Conservation (phyloP, 78 protist genomes). For the slime mould (Dictyostelium discoideum) region DNA sequence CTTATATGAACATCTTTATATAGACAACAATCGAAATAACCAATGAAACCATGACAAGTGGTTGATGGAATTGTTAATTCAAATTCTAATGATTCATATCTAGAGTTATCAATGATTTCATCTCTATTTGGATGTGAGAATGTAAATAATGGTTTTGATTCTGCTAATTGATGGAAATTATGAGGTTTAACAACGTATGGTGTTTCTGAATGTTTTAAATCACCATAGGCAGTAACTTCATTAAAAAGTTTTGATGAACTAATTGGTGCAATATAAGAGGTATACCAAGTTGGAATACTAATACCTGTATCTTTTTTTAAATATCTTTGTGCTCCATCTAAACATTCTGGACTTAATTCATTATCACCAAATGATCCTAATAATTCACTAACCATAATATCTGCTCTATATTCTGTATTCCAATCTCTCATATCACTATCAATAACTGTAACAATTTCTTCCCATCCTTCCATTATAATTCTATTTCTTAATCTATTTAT, state of each 20-base stretch:
- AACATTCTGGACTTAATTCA: conserved; percentile 99
- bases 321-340: conserved; percentile 96
- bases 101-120: conserved; percentile 55
- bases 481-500: neutral
- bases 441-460: conserved; percentile 73
- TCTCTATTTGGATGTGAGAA: conserved; percentile 92
- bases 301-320: conserved; percentile 86
- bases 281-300: conserved; percentile 93
- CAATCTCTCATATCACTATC: conserved; percentile 83
- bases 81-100: conserved; percentile 45
- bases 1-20: conserved; percentile 88
- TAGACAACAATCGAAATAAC: conserved; percentile 96
- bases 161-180: conserved; percentile 63
- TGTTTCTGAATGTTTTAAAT: conserved; percentile 87
- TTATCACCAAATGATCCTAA: conserved; percentile 99
- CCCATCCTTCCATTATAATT: conserved; percentile 27
- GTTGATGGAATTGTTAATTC: conserved; percentile 1
- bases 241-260: conserved; percentile 71
- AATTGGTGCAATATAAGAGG: conserved; percentile 92
- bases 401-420: conserved; percentile 64
- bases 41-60: conserved; percentile 95
- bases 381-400: conserved; percentile 94
- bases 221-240: conserved; percentile 66
- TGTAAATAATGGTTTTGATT: conserved; percentile 77
- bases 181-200: conserved; percentile 96